Conservation (phyloP, 164 flowering plant species). For the Magnolia officinalis region DNA sequence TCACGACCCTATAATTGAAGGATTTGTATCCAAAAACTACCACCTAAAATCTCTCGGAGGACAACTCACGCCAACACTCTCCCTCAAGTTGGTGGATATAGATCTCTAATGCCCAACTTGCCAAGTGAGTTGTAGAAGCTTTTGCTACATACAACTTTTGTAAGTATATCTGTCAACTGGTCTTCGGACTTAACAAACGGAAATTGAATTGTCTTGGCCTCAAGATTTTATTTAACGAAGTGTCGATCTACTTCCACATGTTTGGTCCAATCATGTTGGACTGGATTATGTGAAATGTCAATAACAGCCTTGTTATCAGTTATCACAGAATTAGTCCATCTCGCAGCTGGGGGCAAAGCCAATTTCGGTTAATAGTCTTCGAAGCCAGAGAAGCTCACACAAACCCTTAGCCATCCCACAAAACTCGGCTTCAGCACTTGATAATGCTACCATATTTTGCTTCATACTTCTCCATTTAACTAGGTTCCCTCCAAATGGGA, state of each 20-base stretch:
- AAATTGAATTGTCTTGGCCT: too few species aligned
- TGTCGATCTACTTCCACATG: slow-evolving; percentile 4
- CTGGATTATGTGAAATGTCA: slow-evolving; percentile 4
- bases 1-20: neutral
- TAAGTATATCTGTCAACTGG: too few species aligned
- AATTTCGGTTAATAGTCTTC: too few species aligned
- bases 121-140: slow-evolving; percentile 12
- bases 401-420: too few species aligned
- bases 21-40: neutral
- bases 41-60: neutral
- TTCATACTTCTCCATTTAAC: too few species aligned
- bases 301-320: slow-evolving; percentile 10
- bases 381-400: too few species aligned
- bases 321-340: neutral
- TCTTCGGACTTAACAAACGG: too few species aligned
- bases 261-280: slow-evolving; percentile 10
- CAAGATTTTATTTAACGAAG: neutral
- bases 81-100: slow-evolving; percentile 3
- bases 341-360: too few species aligned
- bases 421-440: too few species aligned
- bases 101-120: slow-evolving; percentile 10
- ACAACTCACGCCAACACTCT: neutral
- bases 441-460: too few species aligned
- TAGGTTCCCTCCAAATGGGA: too few species aligned
- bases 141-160: slow-evolving; percentile 9